Base-by-base conservation (phyloP, 2,329 filamentous ascomycete species). In the Bretziella fagacearum region DNA sequence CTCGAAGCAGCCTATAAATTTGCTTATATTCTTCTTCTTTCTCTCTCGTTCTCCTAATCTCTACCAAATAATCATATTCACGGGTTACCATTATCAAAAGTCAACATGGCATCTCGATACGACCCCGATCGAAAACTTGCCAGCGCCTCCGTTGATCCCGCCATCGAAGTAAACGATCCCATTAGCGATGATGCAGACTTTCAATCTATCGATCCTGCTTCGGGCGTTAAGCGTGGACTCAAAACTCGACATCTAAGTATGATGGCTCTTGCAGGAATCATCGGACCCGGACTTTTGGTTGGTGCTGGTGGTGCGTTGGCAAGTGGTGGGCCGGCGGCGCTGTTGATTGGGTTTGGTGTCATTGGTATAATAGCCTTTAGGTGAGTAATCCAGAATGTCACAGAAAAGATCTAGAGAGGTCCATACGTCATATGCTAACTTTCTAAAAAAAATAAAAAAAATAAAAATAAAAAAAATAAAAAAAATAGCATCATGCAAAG, bases 291-390 rank as follows among this genome's bases (percentile, higher is more conserved):
- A 18, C 64, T 86, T 33, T 68, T 86, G 2, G 76, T 85, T 46
- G 81, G 81, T 13, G 71, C 78, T 2, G 81, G 82, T 29, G 74
- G 77, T 40, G 81, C 81, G 0, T 63, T 87, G 20, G 66, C 71
- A 10, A 72, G 68, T 35, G 81, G 80, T 47, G 82, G 82, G 0
- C 81, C 82, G 13, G 81, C 79, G 0, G 76, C 79, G 0, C 62
- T 84, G 42, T 59, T 86, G 29, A 84, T 86, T 56, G 81, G 81
- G 1, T 87, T 86, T 53, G 73, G 69, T 7, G 63, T 84, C 23
- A 79, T 84, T 53, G 81, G 78, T 8, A 50, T 53, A 6, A 47
- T 53, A 10, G 51, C 51, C 4, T 53, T 51, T 23, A 51, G 51
- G 51, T 53, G 44, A 27, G 51, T 41, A 26, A 3, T 7, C n/a